Conservation (phyloP, 2,329 filamentous ascomycete genomes). For the Aureobasidium leucospermi region DNA sequence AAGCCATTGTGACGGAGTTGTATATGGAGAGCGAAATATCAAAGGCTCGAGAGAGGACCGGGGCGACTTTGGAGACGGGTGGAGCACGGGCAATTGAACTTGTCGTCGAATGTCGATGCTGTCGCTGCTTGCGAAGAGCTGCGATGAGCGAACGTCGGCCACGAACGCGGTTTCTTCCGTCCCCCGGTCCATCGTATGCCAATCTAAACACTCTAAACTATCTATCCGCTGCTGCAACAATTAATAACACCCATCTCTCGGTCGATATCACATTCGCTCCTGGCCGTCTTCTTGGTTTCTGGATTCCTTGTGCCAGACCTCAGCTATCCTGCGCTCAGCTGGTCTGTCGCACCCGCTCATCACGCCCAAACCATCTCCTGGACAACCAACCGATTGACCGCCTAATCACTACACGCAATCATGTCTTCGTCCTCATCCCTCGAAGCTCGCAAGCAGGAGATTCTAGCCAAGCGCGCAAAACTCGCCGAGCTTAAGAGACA, state of each 20-base stretch:
- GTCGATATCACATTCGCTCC: not conserved
- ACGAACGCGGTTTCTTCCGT: not conserved
- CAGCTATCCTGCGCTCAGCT: not conserved
- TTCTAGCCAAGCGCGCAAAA: slow-evolving; percentile 92
- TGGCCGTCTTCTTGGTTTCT: not conserved
- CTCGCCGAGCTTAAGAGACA: slow-evolving; percentile 93
- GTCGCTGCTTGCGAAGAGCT: not conserved
- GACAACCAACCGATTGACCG: not conserved
- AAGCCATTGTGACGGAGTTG: slow-evolving; percentile 20
- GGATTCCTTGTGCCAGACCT: not conserved
- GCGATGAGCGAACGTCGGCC: not conserved
- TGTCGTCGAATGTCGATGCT: not conserved
- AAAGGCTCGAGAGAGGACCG: not conserved
- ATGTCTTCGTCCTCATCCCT: slow-evolving; percentile 28
- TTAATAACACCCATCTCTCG: not conserved
- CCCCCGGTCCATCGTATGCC: not conserved
- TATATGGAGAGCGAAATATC: not conserved
- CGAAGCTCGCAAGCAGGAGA: slow-evolving; percentile 84
- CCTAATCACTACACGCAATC: not conserved
- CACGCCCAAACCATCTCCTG: not conserved
- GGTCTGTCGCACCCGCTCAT: not conserved
- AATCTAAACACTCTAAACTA: not conserved
- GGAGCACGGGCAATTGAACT: slow-evolving; percentile 6
- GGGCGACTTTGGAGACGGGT: not conserved
- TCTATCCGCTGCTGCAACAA: not conserved